phyloP scores from a whole-genome alignment of 2,329 filamentous ascomycete species.

The Parascedosporium putredinis region DNA sequence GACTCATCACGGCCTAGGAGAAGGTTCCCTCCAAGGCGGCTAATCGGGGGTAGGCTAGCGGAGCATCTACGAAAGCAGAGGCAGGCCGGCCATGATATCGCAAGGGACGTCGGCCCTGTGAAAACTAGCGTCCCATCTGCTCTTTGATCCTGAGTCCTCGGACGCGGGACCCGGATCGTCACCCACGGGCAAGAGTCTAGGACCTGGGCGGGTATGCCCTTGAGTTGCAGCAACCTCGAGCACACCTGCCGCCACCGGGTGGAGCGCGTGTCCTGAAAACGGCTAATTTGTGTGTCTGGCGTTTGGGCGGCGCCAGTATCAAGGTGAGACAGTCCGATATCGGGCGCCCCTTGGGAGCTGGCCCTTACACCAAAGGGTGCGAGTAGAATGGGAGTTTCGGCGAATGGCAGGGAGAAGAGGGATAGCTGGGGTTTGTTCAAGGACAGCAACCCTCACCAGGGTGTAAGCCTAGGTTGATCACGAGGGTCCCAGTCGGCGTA shows the following conservation, averaged over 20 bases:
- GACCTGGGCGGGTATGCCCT: constrained; percentile 33
- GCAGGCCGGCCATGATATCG: constrained; percentile 42
- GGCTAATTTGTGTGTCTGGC: constrained; percentile 40
- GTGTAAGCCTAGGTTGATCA: constrained; percentile 23
- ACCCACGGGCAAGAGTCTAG: constrained; percentile 39
- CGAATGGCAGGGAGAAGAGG: constrained; percentile 17
- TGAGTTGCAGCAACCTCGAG: constrained; percentile 37
- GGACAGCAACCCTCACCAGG: constrained; percentile 1
- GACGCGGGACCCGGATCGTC: constrained; percentile 36
- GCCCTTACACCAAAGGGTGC: constrained; percentile 13
- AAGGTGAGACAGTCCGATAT: constrained; percentile 22
- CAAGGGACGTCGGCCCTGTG: constrained; percentile 23
- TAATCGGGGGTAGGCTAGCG: constrained; percentile 28
- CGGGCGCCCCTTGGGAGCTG: neutral
- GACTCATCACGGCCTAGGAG: constrained; percentile 27
- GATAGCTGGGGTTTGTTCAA: constrained; percentile 7
- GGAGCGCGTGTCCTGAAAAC: constrained; percentile 29
- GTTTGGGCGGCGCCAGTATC: constrained; percentile 35
- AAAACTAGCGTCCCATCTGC: constrained; percentile 30
- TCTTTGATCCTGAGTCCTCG: constrained; percentile 30
- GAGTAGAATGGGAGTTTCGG: constrained; percentile 11
- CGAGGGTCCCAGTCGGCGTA: constrained; percentile 43
- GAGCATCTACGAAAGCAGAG: constrained; percentile 42
- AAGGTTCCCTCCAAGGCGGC: constrained; percentile 27
- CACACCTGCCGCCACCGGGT: constrained; percentile 40